Base-by-base conservation (phyloP, 2,329 filamentous ascomycete species). In the Colletotrichum gloeosporioides region DNA sequence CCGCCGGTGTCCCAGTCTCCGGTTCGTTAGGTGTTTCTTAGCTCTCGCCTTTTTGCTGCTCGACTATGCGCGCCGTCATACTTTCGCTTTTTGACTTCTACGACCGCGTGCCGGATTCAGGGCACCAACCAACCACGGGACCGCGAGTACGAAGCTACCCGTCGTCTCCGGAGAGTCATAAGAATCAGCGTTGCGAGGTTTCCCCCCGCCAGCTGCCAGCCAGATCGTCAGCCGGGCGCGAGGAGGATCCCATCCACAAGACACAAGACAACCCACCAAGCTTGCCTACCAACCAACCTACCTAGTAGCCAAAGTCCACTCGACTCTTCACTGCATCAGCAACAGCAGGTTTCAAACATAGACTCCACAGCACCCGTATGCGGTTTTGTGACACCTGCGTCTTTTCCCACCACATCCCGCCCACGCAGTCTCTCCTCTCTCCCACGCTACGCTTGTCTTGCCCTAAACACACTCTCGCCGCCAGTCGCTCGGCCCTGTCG, bases 301-400 rank as follows among this genome's bases (percentile, higher is more conserved):
- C 36, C 36, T 39, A 39, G 36, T 39, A 34, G 70, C 59, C 53
- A 39, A 53, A 53, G 71, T 70, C 59, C 65, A 55, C 71, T 66
- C 59, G 49, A 75, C 63, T 77, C 66, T 68, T 74, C 69, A 70
- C 49, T 77, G 74, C 74, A 70, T 75, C 74, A 75, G 74, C 65
- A 70, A 70, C 71, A 29, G 71, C 61, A 75, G 66, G 73, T 76
- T 76, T 76, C 73, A 76, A 68, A 76, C 62, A 55, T 32, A 69
- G 63, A 64, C 70, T 74, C 73, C 70, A 76, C 73, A 73, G 57
- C 70, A 72, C 49, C 62, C 44, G 49, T 76, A 80, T 81, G 80
- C 81, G 79, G 80, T 83, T 81, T 82, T 82, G 81, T 81, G 79
- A 78, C 80, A 80, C 82, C 66, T 61, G 66, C 66, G 44, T 69